These are phyloP conservation scores for Thraustochytrium striatum DNA, from an alignment of 352 stramenopile species.

Conservation along the genomic window DNA sequence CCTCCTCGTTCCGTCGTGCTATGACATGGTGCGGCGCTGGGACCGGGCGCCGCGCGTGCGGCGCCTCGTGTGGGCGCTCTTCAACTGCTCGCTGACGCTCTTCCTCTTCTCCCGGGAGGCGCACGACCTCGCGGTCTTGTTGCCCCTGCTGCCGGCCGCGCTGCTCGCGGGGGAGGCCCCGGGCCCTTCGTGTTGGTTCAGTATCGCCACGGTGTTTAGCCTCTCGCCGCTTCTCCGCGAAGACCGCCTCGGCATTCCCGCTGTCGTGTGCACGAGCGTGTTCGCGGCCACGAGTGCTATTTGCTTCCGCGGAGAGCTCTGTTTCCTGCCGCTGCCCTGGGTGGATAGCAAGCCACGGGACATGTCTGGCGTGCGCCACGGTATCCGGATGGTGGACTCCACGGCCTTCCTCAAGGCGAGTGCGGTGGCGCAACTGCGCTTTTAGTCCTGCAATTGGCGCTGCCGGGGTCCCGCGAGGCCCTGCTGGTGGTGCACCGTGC, in stretches of 20 bases:
- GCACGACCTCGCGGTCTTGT: not conserved
- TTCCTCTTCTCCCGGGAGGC: not conserved
- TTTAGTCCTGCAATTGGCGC: not conserved
- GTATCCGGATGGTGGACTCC: conserved; percentile 36
- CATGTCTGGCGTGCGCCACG: conserved; percentile 4
- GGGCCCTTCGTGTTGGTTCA: conserved; percentile 40
- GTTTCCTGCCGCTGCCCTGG: conserved; percentile 31
- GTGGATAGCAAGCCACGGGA: not conserved
- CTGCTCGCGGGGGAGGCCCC: conserved; percentile 27
- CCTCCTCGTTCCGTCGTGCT: not conserved
- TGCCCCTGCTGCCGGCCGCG: conserved; percentile 23
- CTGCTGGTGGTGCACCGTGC: not conserved
- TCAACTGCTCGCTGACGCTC: conserved; percentile 29
- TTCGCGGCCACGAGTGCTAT: conserved; percentile 28
- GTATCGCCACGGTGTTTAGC: not conserved
- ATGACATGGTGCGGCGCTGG: not conserved
- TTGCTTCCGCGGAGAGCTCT: conserved; percentile 33
- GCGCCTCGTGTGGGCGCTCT: conserved; percentile 31
- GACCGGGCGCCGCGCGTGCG: not conserved
- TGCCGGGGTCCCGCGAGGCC: not conserved
- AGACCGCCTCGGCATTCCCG: not conserved
- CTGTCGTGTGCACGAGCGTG: conserved; percentile 26
- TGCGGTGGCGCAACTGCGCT: not conserved
- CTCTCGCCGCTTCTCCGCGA: not conserved
- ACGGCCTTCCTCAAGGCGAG: not conserved